Percentiles rank a stretch among this genome's conserved stretches.
These are phyloP conservation scores for Emergomyces africanus DNA, from an alignment of 2,329 filamentous ascomycete species.

Conservation along the genomic window DNA sequence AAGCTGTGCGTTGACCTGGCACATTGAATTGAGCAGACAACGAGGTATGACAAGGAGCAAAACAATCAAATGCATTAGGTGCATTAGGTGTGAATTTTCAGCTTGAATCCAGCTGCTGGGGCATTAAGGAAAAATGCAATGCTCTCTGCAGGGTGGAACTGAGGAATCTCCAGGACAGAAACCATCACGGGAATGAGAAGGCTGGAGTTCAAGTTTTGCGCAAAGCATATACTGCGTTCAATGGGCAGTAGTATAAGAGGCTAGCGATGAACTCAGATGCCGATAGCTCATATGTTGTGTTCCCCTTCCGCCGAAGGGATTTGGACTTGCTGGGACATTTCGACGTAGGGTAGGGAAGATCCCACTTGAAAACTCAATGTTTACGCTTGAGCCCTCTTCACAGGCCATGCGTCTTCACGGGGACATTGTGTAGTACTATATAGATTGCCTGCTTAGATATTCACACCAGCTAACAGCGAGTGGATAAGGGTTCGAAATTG, in stretches of 20 bases:
- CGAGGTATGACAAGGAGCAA: slow-evolving; percentile 41
- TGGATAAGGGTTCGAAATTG: too few species aligned
- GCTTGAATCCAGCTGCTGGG: too few species aligned
- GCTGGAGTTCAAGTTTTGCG: too few species aligned
- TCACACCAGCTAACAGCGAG: neutral
- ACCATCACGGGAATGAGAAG: too few species aligned
- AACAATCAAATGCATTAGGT: slow-evolving; percentile 19
- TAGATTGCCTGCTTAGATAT: neutral
- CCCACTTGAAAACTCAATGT: slow-evolving; percentile 29
- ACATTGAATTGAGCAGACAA: slow-evolving; percentile 40
- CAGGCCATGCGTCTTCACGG: slow-evolving; percentile 14
- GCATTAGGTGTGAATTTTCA: too few species aligned
- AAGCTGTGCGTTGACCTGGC: slow-evolving; percentile 51
- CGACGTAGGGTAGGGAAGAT: slow-evolving; percentile 56
- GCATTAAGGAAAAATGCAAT: too few species aligned
- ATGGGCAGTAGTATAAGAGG: too few species aligned
- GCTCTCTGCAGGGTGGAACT: too few species aligned
- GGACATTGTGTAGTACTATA: slow-evolving; percentile 17
- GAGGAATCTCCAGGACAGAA: too few species aligned
- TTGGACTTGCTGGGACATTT: slow-evolving; percentile 62
- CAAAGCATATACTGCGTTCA: too few species aligned
- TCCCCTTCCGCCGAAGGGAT: slow-evolving; percentile 54
- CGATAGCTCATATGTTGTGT: slow-evolving; percentile 34
- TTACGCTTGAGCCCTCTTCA: slow-evolving; percentile 22
- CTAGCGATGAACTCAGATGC: too few species aligned